Base-by-base conservation (phyloP, 2,329 filamentous ascomycete genomes). In the Penicillium janthinellum region DNA sequence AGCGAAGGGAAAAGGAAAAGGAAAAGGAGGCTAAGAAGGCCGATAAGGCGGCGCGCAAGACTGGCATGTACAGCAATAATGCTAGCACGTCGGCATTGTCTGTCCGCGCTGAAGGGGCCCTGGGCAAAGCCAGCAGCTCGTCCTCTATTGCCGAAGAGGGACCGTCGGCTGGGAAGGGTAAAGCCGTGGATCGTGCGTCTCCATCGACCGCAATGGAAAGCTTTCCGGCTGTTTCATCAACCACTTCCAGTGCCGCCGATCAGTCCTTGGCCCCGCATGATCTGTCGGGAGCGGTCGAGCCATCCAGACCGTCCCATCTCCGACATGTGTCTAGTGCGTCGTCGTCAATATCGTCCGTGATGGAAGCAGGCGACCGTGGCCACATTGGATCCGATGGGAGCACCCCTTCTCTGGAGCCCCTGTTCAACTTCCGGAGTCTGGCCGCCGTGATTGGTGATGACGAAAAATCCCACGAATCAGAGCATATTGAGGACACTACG, bases 341-440 rank as follows among this genome's bases (percentile, higher is more conserved):
- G 0, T 96, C 92, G 0, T 85, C 90, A 0, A 87, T 88, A 8
- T 96, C 92, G 0, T 96, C 91, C 0, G 81, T 88, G 12, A 81
- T 86, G 0, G 91, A 94, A 53, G 90, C 73, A 0, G 73, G 74
- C 2, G 77, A 78, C 22, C 71, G 71, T 20, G 79, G 81, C 1
- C 84, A 80, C 34, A 83, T 81, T 49, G 81, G 80, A 1, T 79
- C 82, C 4, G 81, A 82, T 14, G 77, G 78, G 64, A 78, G 77
- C 5, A 83, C 80, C 56, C 70, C 80, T 4, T 82, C 83, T 48
- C 79, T 83, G 0, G 93, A 97, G 71, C 86, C 92, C 3, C 87
- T 96, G 85, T 95, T 96, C 77, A 97, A 96, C 74, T 97, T 97
- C 72, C 84, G 88, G 57, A 96, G 92, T 67, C 79, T 98, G 22